Base-by-base conservation (phyloP, 2,329 filamentous ascomycete species). In the Curvularia spicifera region DNA sequence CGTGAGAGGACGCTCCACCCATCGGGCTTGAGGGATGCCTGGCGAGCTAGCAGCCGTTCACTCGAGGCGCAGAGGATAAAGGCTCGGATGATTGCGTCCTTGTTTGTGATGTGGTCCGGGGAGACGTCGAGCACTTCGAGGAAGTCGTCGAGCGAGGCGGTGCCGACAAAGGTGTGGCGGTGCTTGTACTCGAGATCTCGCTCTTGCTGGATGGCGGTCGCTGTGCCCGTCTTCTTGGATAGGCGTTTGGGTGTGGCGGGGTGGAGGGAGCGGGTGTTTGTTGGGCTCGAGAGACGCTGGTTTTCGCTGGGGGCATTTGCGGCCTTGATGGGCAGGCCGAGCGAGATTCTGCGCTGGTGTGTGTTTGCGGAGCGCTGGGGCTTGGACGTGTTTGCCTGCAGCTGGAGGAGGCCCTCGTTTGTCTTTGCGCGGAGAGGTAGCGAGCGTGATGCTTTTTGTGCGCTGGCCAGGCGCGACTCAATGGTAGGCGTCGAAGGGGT, bases 121-220 rank as follows among this genome's bases (percentile, higher is more conserved):
- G 66, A 60, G 3, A 70, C 56, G 9, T 73, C 71, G 4, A 75
- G 67, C 5, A 65, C 48, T 12, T 69, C 64, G 20, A 75, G 65
- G 47, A 74, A 74, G 51, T 68, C 60, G 56, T 73, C 65, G 0
- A 75, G 61, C 0, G 71, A 75, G 5, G 70, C 70, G 1, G 72
- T 72, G 33, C 72, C 72, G 44, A 75, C 64, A 48, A 74, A 75
- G 8, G 67, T 74, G 60, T 75, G 71, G 29, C 71, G 71, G 53
- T 73, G 67, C 43, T 73, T 70, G 64, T 75, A 74, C 49, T 73
- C 68, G 2, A 73, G 61, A 18, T 73, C 71, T 7, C 63, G 63
- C 51, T 72, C 71, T 44, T 64, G 55, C 28, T 66, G 63, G 12
- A 56, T 53, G 13, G 58, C 51, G n/a, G 56, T 53, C 5, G 37